Evolutionary conservation across 2,329 filamentous ascomycete species (phyloP), one percentile per base, ranked within the genome.

Genomic region (Lasiodiplodia hormozganensis): DNA sequence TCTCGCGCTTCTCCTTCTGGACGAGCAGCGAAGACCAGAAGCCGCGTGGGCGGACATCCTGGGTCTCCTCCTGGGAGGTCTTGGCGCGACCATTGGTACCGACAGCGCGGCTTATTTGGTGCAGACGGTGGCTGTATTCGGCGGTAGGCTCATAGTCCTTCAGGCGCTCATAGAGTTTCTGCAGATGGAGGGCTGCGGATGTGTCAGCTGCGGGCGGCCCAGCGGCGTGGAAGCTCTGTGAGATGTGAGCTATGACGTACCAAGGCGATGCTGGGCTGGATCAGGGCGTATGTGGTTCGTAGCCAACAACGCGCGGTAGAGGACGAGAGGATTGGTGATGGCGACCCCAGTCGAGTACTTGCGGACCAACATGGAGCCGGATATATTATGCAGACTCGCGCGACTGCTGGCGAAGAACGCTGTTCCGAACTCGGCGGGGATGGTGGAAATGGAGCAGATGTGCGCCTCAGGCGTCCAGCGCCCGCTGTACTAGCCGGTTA

Each of bases 111-210:
- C 85, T 85, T 34, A 93, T 83, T 71, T 88, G 87, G 53, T 86
- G 85, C 1, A 96, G 83, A 34, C 88, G 86, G 70, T 88, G 83
- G 36, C 85, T 85, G 76, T 94, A 94, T 74, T 93, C 90, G 14
- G 86, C 73, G 57, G 89, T 86, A 0, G 92, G 92, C 43, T 90
- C 87, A 79, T 96, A 95, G 77, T 95, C 92, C 75, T 92, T 94
- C 51, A 95, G 82, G 2, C 89, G 85, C 47, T 88, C 82, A 73
- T 96, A 95, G 12, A 95, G 84, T 75, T 92, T 92, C 72, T 92
- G 91, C 1, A 95, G 84, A 78, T 95, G 91, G 51, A 92, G 84
- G 6, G 92, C 92, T 77, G 78, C 72, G 11, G 12, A 62, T n/a
- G 54, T 47, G 56, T 74, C 67, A 71, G 72, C 74, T 53, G 65